phyloP scores from a whole-genome alignment of 2,329 filamentous ascomycete species.

The Balansia obtecta region DNA sequence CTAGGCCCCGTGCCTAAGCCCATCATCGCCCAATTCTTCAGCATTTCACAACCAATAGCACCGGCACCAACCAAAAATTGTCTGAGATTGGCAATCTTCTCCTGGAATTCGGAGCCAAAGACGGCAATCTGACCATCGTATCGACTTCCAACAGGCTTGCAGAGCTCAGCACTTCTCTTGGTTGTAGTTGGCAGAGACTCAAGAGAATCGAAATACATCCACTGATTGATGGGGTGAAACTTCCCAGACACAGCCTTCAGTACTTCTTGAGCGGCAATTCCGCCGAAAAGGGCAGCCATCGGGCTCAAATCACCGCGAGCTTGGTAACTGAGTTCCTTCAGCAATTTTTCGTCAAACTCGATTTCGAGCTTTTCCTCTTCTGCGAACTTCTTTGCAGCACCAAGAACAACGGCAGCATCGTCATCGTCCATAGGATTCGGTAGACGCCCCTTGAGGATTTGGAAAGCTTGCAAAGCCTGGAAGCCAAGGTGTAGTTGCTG shows the following conservation, averaged over 20 bases:
- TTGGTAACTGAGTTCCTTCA: constrained; percentile 90
- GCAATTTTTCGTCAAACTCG: constrained; percentile 82
- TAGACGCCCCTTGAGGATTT: constrained; percentile 58
- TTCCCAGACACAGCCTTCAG: constrained; percentile 96
- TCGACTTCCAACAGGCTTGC: constrained; percentile 70
- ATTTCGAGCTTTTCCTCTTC: constrained; percentile 51
- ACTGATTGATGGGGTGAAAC: constrained; percentile 91
- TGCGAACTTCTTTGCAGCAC: constrained; percentile 62
- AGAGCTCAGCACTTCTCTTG: constrained; percentile 71
- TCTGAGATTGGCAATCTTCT: constrained; percentile 80
- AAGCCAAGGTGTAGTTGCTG: constrained; percentile 85
- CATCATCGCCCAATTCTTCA: constrained; percentile 99
- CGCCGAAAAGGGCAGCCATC: constrained; percentile 91
- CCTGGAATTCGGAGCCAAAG: constrained; percentile 85
- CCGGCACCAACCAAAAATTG: constrained; percentile 94
- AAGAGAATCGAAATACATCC: constrained; percentile 96
- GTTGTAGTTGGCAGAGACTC: constrained; percentile 75
- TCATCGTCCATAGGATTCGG: constrained; percentile 74
- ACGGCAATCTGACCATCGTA: constrained; percentile 98
- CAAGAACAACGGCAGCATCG: constrained; percentile 69
- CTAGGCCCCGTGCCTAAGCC: constrained; percentile 79
- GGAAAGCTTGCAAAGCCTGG: constrained; percentile 83
- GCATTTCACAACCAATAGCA: constrained; percentile 96
- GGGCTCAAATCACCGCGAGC: constrained; percentile 82
- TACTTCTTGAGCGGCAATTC: constrained; percentile 85